Base-by-base conservation (phyloP, 2,329 filamentous ascomycete genomes). In the Epichloe sylvatica region DNA sequence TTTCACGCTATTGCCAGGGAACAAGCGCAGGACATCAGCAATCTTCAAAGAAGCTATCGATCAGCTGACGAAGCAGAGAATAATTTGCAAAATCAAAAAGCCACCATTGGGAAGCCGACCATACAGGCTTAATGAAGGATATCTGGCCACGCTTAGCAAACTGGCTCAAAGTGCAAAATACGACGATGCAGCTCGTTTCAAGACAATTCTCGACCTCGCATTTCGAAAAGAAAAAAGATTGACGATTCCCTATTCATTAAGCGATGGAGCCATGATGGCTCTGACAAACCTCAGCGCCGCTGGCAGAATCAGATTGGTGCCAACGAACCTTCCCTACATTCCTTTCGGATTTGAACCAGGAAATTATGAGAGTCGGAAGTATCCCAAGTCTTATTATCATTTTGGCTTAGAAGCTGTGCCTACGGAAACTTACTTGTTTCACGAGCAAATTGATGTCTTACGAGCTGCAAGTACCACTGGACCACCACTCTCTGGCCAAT, bases 281-380 rank as follows among this genome's bases (percentile, higher is more conserved):
- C 66, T 84, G 50, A 72, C 80, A 39, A 85, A 85, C 56, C 63
- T 90, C 49, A 75, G 81, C 52, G 77, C 79, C 0, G 62, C 74
- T 46, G 75, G 77, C 3, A 72, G 76, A 39, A 68, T 88, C 40
- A 68, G 61, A 15, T 59, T 85, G 6, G 65, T 72, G 3, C 69
- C 77, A 0, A 60, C 72, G 2, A 70, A 81, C 39, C 73, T 84
- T 5, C 78, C 78, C 1, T 58, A 74, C 46, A 78, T 85, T 33
- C 80, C 81, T 2, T 82, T 84, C 60, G 84, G 85, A 1, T 84
- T 88, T 58, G 76, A 78, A 48, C 81, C 82, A 7, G 78, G 78
- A 15, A 80, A 84, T 54, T 89, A 89, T 63, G 79, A 85, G 58
- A 83, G 80, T 21, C 74, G 83, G 49, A 78, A 78, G 51, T 81